Base-by-base conservation (phyloP, 257 asterid genomes). In the Paulownia fortunei region DNA sequence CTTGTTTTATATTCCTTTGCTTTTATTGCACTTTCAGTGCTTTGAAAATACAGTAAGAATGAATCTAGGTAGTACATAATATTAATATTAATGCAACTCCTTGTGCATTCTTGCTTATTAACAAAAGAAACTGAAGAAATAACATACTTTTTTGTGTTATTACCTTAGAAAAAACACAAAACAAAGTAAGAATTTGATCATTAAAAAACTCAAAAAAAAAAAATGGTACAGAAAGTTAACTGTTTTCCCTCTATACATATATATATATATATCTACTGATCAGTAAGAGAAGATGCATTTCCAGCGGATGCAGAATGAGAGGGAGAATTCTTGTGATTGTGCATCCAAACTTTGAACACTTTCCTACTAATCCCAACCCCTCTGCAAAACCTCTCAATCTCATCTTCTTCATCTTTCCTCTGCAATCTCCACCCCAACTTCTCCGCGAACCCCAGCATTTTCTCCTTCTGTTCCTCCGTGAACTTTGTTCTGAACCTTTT, bases 311-410 rank as follows among this genome's bases (percentile, higher is more conserved):
- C 69, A 74, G 86, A 59, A 47, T 79, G 77, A 41, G 85, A 21
- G 0, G 89, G 70, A 15, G 76, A 79, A 49, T 86, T 84, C 79
- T 92, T 92, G 49, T 92, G 96, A 78, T 92, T 92, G 24, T 90
- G 96, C 96, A 92, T 92, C 97, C 96, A 90, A 16, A 92, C 97
- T 83, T 90, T 90, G 85, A 92, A 90, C 8, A 92, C 97, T 58
- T 90, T 88, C 77, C 97, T 78, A 69, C 79, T 90, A 26, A 92
- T 82, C 83, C 94, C 97, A 15, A 88, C 39, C 2, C 90, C 86
- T 75, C 84, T 73, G 80, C 96, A 92, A 49, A 90, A 92, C 72
- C 84, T 88, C 75, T 92, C 96, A 9, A 86, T 88, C 80, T 88
- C 97, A 55, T 89, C 89, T 27, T 90, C 94, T 11, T 69, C 74